phyloP scores from a whole-genome alignment of 441 rosid species.

The Adansonia rubrostipa region DNA sequence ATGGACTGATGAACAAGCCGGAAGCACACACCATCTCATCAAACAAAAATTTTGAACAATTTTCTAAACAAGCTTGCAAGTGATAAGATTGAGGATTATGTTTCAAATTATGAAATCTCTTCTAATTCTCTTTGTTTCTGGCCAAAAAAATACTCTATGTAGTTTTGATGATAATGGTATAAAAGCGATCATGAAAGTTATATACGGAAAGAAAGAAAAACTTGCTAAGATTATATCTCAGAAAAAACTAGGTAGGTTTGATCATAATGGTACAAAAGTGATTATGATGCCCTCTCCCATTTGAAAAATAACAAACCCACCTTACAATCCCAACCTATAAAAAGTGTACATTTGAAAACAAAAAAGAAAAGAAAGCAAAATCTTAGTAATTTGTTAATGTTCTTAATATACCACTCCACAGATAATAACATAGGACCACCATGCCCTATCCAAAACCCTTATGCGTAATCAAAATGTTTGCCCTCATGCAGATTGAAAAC shows the following conservation, averaged over 20 bases:
- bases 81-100: conserved; percentile 14
- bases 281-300: conserved; percentile 1
- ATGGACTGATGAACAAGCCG: not conserved
- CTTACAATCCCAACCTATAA: not conserved
- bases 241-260: conserved; percentile 4
- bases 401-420: not conserved
- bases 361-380: not conserved
- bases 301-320: not conserved
- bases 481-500: not conserved
- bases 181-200: not conserved
- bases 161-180: not conserved
- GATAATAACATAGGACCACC: not conserved
- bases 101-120: conserved; percentile 7
- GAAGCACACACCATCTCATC: conserved; percentile 13
- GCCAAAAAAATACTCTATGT: not conserved
- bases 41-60: conserved; percentile 8
- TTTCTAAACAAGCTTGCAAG: not conserved
- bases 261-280: not conserved
- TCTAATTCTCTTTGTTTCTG: not conserved
- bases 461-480: not conserved
- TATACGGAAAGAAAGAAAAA: not conserved
- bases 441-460: not conserved
- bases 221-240: not conserved
- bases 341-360: conserved; percentile 7
- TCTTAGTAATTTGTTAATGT: not conserved